phyloP scores from a whole-genome alignment of 768 basidiomycete species.

The Xerocomus brunneocitrinus region DNA sequence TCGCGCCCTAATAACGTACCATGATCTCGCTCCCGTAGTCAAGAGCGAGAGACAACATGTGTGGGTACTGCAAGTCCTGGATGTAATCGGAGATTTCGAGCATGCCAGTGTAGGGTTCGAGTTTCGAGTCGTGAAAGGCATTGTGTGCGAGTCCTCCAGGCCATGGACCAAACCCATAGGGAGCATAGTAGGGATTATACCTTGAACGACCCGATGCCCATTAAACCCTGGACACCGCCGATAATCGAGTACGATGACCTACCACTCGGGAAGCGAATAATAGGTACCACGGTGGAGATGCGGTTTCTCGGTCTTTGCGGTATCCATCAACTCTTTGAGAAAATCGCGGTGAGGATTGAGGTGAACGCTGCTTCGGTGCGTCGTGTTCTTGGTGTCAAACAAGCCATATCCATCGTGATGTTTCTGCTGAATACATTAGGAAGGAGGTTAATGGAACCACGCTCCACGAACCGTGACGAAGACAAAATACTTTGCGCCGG shows the following conservation, averaged over 20 bases:
- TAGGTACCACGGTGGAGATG: slow-evolving; percentile 54
- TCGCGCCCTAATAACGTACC: slow-evolving; percentile 27
- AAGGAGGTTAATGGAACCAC: background rate
- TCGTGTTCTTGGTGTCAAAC: slow-evolving; percentile 53
- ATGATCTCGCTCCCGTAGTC: slow-evolving; percentile 52
- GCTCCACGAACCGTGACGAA: slow-evolving; percentile 41
- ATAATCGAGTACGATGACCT: slow-evolving; percentile 2
- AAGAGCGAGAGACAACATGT: slow-evolving; percentile 47
- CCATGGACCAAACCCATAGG: slow-evolving; percentile 47
- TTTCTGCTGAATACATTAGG: slow-evolving; percentile 34
- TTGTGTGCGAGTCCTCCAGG: slow-evolving; percentile 54
- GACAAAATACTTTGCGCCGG: slow-evolving; percentile 62
- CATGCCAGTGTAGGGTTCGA: slow-evolving; percentile 54
- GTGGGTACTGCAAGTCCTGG: slow-evolving; percentile 46
- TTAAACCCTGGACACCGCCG: background rate
- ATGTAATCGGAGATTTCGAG: slow-evolving; percentile 49
- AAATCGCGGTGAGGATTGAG: slow-evolving; percentile 51
- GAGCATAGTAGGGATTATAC: slow-evolving; percentile 51
- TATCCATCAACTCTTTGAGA: slow-evolving; percentile 44
- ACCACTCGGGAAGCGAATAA: slow-evolving; percentile 55
- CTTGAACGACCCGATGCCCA: slow-evolving; percentile 20
- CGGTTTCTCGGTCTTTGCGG: slow-evolving; percentile 47
- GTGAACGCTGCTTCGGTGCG: slow-evolving; percentile 44
- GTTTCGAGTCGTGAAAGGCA: slow-evolving; percentile 39
- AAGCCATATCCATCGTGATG: slow-evolving; percentile 59